These are phyloP conservation scores for Gynostemma pentaphyllum DNA, from an alignment of 306 rosid species.

Conservation along the genomic window DNA sequence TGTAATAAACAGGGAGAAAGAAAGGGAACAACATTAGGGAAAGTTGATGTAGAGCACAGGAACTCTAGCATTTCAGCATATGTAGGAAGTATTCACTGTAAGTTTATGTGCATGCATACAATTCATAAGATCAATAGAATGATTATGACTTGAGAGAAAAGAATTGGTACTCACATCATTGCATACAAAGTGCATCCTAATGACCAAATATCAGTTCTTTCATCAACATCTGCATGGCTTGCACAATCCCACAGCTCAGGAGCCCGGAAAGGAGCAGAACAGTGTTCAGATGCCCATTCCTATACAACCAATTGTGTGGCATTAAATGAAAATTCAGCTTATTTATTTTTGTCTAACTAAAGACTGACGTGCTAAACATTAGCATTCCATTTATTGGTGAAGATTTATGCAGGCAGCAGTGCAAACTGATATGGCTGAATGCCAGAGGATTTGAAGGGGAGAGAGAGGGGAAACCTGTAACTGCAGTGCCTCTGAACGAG, in stretches of 20 bases:
- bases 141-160: conserved; percentile 3
- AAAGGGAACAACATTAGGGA: neutral
- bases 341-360: conserved; percentile 8
- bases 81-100: neutral
- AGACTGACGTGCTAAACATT: neutral
- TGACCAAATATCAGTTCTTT: conserved; percentile 96
- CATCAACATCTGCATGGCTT: conserved; percentile 74
- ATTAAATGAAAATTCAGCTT: conserved; percentile 9
- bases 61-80: neutral
- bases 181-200: conserved; percentile 97
- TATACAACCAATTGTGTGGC: conserved; percentile 26
- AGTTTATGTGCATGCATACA: neutral
- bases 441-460: neutral
- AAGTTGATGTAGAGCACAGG: neutral
- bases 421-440: neutral
- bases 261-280: conserved; percentile 95
- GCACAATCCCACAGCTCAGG: conserved; percentile 99
- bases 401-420: neutral
- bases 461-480: conserved; percentile 52
- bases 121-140: neutral
- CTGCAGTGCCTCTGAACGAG: conserved; percentile 88
- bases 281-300: conserved; percentile 99
- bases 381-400: neutral
- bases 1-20: neutral
- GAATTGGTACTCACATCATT: conserved; percentile 57